Conservation (phyloP, 352 stramenopile species). For the Globisporangium spiculum region DNA sequence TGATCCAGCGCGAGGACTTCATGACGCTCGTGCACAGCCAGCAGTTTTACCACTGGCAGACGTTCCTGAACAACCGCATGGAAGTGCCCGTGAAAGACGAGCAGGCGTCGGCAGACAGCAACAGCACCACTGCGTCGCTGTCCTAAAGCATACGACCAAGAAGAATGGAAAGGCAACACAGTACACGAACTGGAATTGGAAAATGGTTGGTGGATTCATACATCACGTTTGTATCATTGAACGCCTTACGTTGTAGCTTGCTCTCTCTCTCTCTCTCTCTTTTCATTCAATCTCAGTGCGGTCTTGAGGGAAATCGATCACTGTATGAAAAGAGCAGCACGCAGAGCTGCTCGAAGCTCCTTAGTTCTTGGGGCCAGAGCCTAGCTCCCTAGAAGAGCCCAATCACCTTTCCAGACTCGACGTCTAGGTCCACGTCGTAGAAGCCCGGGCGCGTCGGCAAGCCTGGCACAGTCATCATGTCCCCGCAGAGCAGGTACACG, state of each 20-base stretch:
- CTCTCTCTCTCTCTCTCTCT: background rate
- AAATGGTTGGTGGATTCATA: background rate
- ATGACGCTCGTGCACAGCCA: constrained; percentile 86
- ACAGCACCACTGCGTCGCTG: background rate
- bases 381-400: constrained; percentile 86
- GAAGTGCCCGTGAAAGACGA: constrained; percentile 30
- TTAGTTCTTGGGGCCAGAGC: too few relatives aligned
- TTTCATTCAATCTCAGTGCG: background rate
- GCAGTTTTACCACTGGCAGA: constrained; percentile 90
- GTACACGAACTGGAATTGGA: background rate
- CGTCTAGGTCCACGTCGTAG: constrained; percentile 97
- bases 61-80: constrained; percentile 79
- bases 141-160: constrained; percentile 4
- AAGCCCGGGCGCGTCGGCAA: constrained; percentile 97
- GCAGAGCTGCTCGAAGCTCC: too few relatives aligned
- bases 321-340: background rate
- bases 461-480: constrained; percentile 99
- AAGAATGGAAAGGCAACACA: background rate
- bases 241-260: background rate
- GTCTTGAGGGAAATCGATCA: background rate
- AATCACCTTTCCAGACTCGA: constrained; percentile 93
- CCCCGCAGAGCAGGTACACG: constrained; percentile 92
- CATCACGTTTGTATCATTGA: background rate
- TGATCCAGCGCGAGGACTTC: constrained; percentile 85
- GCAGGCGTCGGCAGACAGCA: constrained; percentile 13